A percentile compares a stretch with the other conserved stretches of the same genome.
Conservation (phyloP, 2,329 filamentous ascomycete genomes). For the Nothopassalora personata region DNA sequence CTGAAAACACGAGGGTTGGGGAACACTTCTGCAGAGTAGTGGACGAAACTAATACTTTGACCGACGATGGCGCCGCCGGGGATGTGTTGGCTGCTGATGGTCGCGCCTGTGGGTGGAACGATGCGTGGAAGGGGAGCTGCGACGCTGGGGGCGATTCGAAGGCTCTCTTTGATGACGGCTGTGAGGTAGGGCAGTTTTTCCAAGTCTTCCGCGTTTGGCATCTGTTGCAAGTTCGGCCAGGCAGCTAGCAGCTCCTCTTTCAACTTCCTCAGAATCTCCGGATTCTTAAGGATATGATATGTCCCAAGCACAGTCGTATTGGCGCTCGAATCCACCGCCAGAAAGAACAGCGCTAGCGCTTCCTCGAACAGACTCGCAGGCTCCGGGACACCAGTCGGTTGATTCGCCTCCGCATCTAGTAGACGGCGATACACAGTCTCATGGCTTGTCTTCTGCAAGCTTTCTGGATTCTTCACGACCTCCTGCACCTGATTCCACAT, state of each 20-base stretch:
- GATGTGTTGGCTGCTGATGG: conserved; percentile 43
- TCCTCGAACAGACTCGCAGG: conserved; percentile 40
- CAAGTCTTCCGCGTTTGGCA: conserved; percentile 10
- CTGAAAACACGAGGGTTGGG: conserved; percentile 43
- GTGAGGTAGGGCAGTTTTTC: conserved; percentile 43
- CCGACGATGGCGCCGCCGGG: conserved; percentile 42
- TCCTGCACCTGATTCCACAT: conserved; percentile 31
- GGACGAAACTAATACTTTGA: conserved; percentile 48
- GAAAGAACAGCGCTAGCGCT: conserved; percentile 44
- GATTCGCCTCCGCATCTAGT: conserved; percentile 32
- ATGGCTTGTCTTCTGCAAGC: conserved; percentile 32
- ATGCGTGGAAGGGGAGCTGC: conserved; percentile 41
- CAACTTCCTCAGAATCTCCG: conserved; percentile 32
- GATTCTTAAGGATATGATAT: conserved; percentile 38
- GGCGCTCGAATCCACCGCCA: conserved; percentile 42
- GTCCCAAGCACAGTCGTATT: conserved; percentile 40
- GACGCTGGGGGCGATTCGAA: conserved; percentile 42
- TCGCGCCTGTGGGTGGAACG: conserved; percentile 41
- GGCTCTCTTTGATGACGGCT: conserved; percentile 46
- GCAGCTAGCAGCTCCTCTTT: conserved; percentile 34
- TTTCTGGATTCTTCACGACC: conserved; percentile 29
- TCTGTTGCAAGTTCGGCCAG: conserved; percentile 6
- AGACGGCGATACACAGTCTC: conserved; percentile 37
- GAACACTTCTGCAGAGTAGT: conserved; percentile 45
- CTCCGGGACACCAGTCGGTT: conserved; percentile 31